Evolutionary conservation across 371 early-diverging fungal genomes (phyloP), one percentile per base, ranked within the genome.

Genomic region (Umbelopsis sp.): DNA sequence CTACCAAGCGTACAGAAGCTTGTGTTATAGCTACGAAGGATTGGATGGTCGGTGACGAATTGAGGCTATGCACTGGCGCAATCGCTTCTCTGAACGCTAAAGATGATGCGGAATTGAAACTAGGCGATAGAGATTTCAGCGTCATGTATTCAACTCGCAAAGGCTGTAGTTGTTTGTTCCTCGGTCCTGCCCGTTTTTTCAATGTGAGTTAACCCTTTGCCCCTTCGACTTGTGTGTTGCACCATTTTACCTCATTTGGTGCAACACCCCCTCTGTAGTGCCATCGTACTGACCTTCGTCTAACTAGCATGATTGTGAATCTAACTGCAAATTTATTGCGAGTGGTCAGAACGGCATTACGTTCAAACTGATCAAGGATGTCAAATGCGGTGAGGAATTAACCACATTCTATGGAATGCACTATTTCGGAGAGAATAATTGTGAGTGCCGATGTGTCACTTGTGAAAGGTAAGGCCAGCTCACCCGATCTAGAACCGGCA

Each of bases 171-270:
- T 93, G 93, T 66, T 76, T 97, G 22, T 93, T 97, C 66, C 81
- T 96, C n/a, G 98, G 98, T 7, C 98, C 98, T 35, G 97, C 94
- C 2, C 87, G 98, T 9, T 97, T 98, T 77, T 93, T 94, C 22
- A 97, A 98, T 72, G 84, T 84, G 81, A 69, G 78, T 53, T 10
- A 16, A 38, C 35, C 35, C 29, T 14, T 32, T 4, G 18, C 20
- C 44, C 44, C 38, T 35, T 35, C 57, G 12, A 7, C 32, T 35
- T 11, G 37, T 18, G 14, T 18, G 57, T 57, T 29, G 57, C 57
- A 57, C 35, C 51, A 16, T 50, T 20, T 51, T 32, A 51, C 44
- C 22, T 65, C 46, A 50, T 46, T 52, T 52, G 64, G 44, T 25
- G 25, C 29, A 29, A 66, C 18, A 18, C 32, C 29, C 57, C 57